Conservation (phyloP, 2,329 filamentous ascomycete genomes). For the Colletotrichum siamense region DNA sequence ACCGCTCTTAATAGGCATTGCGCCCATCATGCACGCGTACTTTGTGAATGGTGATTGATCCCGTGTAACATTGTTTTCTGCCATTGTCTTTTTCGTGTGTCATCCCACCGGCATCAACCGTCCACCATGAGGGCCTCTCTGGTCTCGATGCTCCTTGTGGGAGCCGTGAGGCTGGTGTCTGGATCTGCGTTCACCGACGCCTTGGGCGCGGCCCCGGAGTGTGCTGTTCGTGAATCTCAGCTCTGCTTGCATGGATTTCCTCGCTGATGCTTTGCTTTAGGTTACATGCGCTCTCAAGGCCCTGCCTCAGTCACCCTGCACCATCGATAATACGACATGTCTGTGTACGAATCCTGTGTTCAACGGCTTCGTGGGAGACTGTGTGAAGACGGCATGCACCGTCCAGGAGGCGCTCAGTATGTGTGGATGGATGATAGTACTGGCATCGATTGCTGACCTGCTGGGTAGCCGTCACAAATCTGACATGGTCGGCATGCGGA, state of each 20-base stretch:
- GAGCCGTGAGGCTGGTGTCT: not conserved
- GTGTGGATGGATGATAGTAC: not conserved
- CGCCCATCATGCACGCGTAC: not conserved
- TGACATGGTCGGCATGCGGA: not conserved
- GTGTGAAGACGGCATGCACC: not conserved
- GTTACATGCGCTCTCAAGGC: not conserved
- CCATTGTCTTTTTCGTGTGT: not conserved
- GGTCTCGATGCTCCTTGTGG: not conserved
- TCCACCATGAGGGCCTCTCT: not conserved
- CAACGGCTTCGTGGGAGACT: not conserved
- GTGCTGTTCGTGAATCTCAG: not conserved
- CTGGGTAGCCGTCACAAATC: not conserved
- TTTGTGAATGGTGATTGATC: too few relatives aligned
- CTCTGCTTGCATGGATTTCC: too few relatives aligned
- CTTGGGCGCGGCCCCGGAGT: not conserved
- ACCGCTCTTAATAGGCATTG: not conserved
- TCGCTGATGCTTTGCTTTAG: not conserved
- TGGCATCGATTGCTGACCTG: not conserved
- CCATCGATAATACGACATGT: not conserved
- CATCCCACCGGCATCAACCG: not conserved
- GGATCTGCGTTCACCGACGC: not conserved
- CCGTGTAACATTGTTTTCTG: too few relatives aligned
- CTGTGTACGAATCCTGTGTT: not conserved
- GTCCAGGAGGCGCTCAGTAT: not conserved
- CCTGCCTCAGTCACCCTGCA: not conserved